Conservation (phyloP, 306 rosid species). For the Vigna radiata region DNA sequence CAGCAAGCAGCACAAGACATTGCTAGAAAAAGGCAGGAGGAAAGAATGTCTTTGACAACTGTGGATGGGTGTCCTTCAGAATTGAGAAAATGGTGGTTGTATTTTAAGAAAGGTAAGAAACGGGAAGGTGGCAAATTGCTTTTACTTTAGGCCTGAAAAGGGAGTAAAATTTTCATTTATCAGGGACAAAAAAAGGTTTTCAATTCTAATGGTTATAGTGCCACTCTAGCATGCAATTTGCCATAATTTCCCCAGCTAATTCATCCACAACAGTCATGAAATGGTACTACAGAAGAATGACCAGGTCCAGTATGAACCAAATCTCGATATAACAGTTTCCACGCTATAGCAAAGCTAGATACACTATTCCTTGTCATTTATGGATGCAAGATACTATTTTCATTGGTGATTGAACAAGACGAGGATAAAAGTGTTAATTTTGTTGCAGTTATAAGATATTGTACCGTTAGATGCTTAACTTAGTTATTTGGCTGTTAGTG, state of each 20-base stretch:
- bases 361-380: neutral
- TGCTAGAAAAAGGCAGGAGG: neutral
- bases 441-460: neutral
- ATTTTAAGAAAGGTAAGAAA: neutral
- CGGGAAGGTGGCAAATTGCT: neutral
- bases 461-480: neutral
- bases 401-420: neutral
- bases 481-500: neutral
- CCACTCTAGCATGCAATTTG: neutral
- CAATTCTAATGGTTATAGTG: neutral
- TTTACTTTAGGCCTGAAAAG: neutral
- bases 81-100: neutral
- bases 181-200: neutral
- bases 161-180: neutral
- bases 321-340: conserved; percentile 7
- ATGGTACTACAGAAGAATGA: neutral
- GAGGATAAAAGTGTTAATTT: neutral
- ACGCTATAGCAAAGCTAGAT: neutral
- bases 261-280: neutral
- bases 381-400: neutral
- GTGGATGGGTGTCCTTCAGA: neutral
- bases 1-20: neutral
- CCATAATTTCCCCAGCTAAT: neutral
- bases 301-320: neutral
- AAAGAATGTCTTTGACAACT: neutral